Evolutionary conservation across 371 early-diverging fungal genomes (phyloP).

Genomic region (Entomophthora muscae): DNA sequence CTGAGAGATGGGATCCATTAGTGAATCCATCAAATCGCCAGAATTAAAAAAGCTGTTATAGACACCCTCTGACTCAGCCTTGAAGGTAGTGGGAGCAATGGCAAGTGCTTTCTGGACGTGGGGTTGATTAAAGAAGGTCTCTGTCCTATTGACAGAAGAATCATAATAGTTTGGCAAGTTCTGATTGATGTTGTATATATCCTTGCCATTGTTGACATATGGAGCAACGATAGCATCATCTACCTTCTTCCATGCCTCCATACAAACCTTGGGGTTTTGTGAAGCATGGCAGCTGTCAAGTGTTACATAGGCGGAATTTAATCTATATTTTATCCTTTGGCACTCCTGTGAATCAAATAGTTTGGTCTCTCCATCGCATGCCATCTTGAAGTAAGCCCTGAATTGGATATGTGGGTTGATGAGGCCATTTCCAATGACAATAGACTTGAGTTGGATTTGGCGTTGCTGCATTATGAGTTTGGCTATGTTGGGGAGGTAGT

Average conservation of each 20-base stretch:
- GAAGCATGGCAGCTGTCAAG: slow-evolving; percentile 67
- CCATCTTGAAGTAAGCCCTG: slow-evolving; percentile 73
- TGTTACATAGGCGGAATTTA: slow-evolving; percentile 10
- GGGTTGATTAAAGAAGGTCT: not conserved
- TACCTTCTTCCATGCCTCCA: slow-evolving; percentile 71
- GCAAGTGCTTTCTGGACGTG: not conserved
- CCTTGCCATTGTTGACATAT: slow-evolving; percentile 43
- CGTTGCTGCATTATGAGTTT: slow-evolving; percentile 38
- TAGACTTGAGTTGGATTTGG: slow-evolving; percentile 44
- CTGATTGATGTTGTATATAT: slow-evolving; percentile 66
- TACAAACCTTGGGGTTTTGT: slow-evolving; percentile 48
- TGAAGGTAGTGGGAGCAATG: not conserved
- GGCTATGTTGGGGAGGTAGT: slow-evolving; percentile 43
- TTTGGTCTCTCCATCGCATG: slow-evolving; percentile 55
- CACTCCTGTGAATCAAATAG: slow-evolving; percentile 20
- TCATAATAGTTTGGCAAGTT: too few species aligned
- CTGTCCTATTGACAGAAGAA: not conserved
- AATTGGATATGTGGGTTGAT: slow-evolving; percentile 79
- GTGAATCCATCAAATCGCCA: not conserved
- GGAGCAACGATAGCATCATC: slow-evolving; percentile 47
- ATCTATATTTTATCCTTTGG: not conserved
- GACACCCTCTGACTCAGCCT: not conserved
- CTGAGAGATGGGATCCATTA: not conserved
- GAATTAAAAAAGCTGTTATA: not conserved
- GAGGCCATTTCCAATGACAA: slow-evolving; percentile 83